Conservation (phyloP, 441 rosid genomes). For the Populus hybrid region DNA sequence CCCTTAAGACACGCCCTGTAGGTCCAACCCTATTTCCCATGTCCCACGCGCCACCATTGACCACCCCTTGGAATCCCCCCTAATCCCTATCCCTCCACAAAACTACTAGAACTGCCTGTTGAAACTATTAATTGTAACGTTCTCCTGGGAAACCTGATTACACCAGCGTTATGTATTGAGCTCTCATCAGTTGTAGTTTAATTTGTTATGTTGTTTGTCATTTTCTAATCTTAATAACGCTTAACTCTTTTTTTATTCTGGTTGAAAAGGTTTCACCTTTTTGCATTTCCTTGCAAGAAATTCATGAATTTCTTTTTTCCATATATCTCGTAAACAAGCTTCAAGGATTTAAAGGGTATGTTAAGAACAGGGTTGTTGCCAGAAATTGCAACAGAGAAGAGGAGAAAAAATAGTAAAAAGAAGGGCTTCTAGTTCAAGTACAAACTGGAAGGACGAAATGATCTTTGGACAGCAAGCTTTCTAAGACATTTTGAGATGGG, state of each 20-base stretch:
- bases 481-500: slow-evolving; percentile 16
- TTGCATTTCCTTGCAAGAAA: not conserved
- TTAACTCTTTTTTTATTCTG: not conserved
- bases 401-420: not conserved
- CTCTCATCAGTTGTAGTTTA: not conserved
- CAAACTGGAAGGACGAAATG: slow-evolving; percentile 9
- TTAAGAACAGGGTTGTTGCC: not conserved
- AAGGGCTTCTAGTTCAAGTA: not conserved
- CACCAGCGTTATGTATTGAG: not conserved
- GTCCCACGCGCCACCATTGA: slow-evolving; percentile 20
- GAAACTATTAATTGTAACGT: not conserved
- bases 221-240: slow-evolving; percentile 17
- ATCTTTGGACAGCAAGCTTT: slow-evolving; percentile 22
- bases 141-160: not conserved
- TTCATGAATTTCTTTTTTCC: not conserved
- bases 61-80: slow-evolving; percentile 8
- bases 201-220: slow-evolving; percentile 7
- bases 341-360: too few relatives aligned
- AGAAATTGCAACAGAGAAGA: not conserved
- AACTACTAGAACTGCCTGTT: slow-evolving; percentile 3
- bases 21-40: slow-evolving; percentile 42
- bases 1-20: slow-evolving; percentile 47
- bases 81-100: not conserved
- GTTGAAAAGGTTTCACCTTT: not conserved
- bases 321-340: not conserved